Conservation (phyloP, 192 early-diverging fungal species). For the Coemansia sp. region DNA sequence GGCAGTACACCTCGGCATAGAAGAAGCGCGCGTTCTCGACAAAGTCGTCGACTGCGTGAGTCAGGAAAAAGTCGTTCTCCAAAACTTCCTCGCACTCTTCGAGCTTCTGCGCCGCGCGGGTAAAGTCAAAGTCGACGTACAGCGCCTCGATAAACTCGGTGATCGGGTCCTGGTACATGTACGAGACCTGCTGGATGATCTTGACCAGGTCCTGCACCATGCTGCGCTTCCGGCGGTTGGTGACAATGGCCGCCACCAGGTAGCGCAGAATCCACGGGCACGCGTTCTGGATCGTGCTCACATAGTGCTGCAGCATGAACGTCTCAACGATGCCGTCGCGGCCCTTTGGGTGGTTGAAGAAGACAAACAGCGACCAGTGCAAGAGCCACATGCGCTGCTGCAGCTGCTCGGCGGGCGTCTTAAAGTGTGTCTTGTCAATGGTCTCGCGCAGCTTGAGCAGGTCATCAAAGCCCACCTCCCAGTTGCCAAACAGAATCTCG, state of each 20-base stretch:
- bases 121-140: slow-evolving; percentile 95
- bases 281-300: slow-evolving; percentile 96
- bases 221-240: slow-evolving; percentile 83
- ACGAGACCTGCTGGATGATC: slow-evolving; percentile 82
- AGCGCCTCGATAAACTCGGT: slow-evolving; percentile 92
- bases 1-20: slow-evolving; percentile 96
- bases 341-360: slow-evolving; percentile 97
- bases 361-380: slow-evolving; percentile 98
- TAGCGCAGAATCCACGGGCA: slow-evolving; percentile 98
- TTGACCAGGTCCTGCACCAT: slow-evolving; percentile 87
- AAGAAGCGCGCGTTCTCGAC: slow-evolving; percentile 91
- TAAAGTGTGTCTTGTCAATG: slow-evolving; percentile 81
- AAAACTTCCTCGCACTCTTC: slow-evolving; percentile 87
- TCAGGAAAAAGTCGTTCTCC: slow-evolving; percentile 89
- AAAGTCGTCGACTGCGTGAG: slow-evolving; percentile 85
- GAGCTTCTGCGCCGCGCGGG: slow-evolving; percentile 82
- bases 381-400: slow-evolving; percentile 92
- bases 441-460: slow-evolving; percentile 81
- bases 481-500: slow-evolving; percentile 92
- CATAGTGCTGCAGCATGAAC: slow-evolving; percentile 86
- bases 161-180: slow-evolving; percentile 86
- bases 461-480: slow-evolving; percentile 91
- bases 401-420: slow-evolving; percentile 80
- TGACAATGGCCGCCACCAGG: slow-evolving; percentile 86
- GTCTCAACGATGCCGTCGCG: slow-evolving; percentile 93